Evolutionary conservation across 1,139 yeast genomes (phyloP).

Genomic region (Magnusiomyces magnusii): DNA sequence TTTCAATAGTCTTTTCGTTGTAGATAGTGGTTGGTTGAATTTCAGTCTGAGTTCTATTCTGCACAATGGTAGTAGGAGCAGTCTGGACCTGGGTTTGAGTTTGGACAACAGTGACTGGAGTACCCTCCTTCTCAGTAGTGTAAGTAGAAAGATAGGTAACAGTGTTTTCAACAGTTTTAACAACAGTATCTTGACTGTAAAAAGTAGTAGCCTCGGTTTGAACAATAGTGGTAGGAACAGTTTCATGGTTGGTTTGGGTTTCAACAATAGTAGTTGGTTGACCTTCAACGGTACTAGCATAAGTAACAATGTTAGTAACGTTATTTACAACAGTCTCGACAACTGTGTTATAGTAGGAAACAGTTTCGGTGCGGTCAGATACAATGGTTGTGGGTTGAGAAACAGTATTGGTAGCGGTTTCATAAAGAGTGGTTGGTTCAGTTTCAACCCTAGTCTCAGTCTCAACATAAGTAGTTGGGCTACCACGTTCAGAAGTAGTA

Average conservation of each 20-base stretch:
- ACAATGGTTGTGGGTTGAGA: conserved; percentile 6
- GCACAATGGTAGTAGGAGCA: conserved; percentile 3
- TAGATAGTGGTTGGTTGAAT: conserved; percentile 1
- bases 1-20: not conserved
- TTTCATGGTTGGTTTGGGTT: not conserved
- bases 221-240: not conserved
- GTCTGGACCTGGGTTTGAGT: conserved; percentile 3
- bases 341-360: not conserved
- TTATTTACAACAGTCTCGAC: conserved; percentile 4
- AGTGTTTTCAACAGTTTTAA: conserved; percentile 3
- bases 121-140: not conserved
- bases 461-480: not conserved
- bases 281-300: not conserved
- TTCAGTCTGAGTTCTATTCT: not conserved
- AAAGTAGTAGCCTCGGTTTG: conserved; percentile 1
- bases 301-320: not conserved
- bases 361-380: not conserved
- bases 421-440: not conserved
- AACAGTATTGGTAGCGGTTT: not conserved
- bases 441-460: not conserved
- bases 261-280: not conserved
- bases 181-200: not conserved
- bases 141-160: conserved; percentile 3
- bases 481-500: not conserved
- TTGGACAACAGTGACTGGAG: conserved; percentile 2